A percentile compares a stretch with the other conserved stretches of the same genome.
Evolutionary conservation across 768 basidiomycete species (phyloP).

Genomic region (Mycena rebaudengoi): DNA sequence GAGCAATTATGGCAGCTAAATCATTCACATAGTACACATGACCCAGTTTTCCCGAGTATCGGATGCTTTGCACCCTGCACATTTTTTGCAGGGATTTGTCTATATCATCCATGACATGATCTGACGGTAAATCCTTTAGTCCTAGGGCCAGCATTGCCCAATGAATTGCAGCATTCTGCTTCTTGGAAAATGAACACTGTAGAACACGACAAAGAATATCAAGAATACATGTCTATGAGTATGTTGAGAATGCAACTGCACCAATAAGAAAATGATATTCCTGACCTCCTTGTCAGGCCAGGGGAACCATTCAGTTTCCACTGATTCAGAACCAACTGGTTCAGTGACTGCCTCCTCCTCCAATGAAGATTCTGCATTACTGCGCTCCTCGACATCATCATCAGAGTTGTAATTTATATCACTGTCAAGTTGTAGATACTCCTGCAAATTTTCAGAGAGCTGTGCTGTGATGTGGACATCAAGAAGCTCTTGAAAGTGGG

Average conservation of each 20-base stretch:
- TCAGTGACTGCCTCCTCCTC: too few relatives aligned
- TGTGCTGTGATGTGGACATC: neutral
- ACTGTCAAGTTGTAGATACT: neutral
- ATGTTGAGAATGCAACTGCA: constrained; percentile 15
- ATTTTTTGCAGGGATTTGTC: constrained; percentile 20
- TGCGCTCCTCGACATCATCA: neutral
- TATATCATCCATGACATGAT: constrained; percentile 19
- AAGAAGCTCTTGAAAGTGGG: neutral
- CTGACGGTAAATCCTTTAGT: constrained; percentile 8
- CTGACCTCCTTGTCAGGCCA: constrained; percentile 14
- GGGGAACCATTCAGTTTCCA: neutral
- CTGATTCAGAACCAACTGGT: neutral
- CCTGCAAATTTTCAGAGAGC: neutral
- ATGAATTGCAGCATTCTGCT: too few relatives aligned
- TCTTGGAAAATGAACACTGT: too few relatives aligned
- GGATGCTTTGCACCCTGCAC: constrained; percentile 26
- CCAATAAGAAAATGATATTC: neutral
- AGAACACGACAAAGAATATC: too few relatives aligned
- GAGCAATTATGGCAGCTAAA: constrained; percentile 20
- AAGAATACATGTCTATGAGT: neutral
- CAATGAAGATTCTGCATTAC: too few relatives aligned
- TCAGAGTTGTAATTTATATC: neutral
- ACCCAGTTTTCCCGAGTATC: constrained; percentile 27
- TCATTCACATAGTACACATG: constrained; percentile 29
- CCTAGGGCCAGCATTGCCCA: too few relatives aligned